phyloP scores from a whole-genome alignment of 108 stramenopile genomes.

The Stephanodiscus minutulus region DNA sequence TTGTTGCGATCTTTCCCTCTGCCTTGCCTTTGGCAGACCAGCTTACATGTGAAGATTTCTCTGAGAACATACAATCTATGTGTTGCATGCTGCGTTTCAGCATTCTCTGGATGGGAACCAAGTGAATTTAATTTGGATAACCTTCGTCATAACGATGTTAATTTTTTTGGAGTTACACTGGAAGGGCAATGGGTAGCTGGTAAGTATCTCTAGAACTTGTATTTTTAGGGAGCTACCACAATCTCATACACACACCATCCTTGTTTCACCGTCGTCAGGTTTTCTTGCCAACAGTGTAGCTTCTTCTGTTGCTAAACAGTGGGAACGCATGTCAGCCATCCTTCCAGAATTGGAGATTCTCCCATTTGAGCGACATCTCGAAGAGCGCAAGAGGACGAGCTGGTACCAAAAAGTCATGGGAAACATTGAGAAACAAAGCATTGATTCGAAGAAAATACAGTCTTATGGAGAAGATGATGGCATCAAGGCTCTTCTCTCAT shows the following conservation, averaged over 20 bases:
- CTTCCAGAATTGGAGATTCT: constrained; percentile 53
- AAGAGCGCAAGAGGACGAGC: constrained; percentile 32
- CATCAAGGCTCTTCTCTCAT: constrained; percentile 55
- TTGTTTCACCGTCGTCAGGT: constrained; percentile 14
- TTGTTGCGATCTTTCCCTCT: constrained; percentile 46
- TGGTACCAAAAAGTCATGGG: constrained; percentile 58
- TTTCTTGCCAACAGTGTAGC: constrained; percentile 35
- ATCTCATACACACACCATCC: not conserved
- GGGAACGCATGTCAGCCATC: constrained; percentile 47
- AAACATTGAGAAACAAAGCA: constrained; percentile 32
- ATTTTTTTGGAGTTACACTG: constrained; percentile 69
- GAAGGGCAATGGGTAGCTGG: constrained; percentile 53
- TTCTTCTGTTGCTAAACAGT: constrained; percentile 51
- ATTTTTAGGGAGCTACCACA: not conserved
- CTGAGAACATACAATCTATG: constrained; percentile 64
- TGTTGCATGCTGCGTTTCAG: constrained; percentile 72
- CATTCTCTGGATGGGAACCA: constrained; percentile 83
- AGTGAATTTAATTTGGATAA: constrained; percentile 67
- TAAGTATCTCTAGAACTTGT: not conserved
- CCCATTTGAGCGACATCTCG: constrained; percentile 42
- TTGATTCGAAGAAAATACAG: constrained; percentile 41
- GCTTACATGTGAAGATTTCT: constrained; percentile 51
- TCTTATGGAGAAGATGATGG: constrained; percentile 66
- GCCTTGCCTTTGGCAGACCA: constrained; percentile 51
- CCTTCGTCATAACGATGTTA: constrained; percentile 46